Evolutionary conservation across 371 early-diverging fungal species (phyloP), one percentile per base, ranked within the genome.

Genomic region (Mortierella sp.): DNA sequence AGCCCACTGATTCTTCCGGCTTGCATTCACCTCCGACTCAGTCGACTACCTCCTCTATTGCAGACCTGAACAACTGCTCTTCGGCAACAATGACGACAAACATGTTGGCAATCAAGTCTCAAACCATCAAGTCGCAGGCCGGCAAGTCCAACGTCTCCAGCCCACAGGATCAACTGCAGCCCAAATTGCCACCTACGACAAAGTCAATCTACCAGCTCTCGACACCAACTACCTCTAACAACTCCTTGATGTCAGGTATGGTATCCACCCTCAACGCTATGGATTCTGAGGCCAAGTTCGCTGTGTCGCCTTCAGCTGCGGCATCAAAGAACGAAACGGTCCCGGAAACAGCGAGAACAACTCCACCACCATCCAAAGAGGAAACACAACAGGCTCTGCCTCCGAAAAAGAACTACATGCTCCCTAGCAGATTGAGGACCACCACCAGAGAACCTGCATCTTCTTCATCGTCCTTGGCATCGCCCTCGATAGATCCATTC

Each of bases 11-110:
- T 6, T 52, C 52, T 0, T n/a, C 48, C 1, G 62, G 61, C 0
- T 13, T 63, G 10, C 51, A 59, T 1, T 64, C 61, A 3, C 59
- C 54, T 0, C 18, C 47, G 0, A 54, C 45, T 0, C 55, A 63
- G 28, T 67, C 67, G 3, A 50, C 55, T 19, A 16, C 58, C 0
- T 72, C 67, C 0, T 65, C 66, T n/a, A 62, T 58, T 21, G 58
- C 59, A 19, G 63, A 72, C 21, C 30, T 67, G 38, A 38, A 5
- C 50, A 67, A 72, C 30, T 16, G 47, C 24, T 67, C 67, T 31
- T 67, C 73, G 7, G 73, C 67, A 14, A 60, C 67, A 3, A 67
- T 64, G 27, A 67, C 61, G 14, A 60, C 73, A 14, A 63, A 51
- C 52, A 16, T 54, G 48, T 56, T 63, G 30, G 67, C 39, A 13